Conservation (phyloP, 2,329 filamentous ascomycete genomes). For the Sarocladiaceae sp. region DNA sequence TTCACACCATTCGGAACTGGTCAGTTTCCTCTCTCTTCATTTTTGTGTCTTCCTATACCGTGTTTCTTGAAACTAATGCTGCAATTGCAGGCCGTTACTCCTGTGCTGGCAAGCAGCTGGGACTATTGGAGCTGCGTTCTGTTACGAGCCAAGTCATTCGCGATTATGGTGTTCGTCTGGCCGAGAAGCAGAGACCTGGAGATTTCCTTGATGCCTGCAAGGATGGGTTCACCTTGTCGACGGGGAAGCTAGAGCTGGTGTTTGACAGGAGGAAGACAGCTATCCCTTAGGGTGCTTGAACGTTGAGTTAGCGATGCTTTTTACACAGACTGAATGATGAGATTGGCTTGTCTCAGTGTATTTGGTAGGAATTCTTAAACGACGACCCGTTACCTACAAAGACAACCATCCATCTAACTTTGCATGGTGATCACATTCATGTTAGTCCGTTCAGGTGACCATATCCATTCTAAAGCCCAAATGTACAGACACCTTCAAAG, state of each 20-base stretch:
- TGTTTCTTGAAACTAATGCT: not conserved
- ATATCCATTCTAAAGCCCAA: too few relatives aligned
- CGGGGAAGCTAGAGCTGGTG: not conserved
- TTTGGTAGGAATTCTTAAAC: too few relatives aligned
- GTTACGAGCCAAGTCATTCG: constrained; percentile 5
- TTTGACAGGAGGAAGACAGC: not conserved
- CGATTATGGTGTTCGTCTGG: constrained; percentile 1
- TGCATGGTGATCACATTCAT: too few relatives aligned
- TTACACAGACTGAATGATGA: too few relatives aligned
- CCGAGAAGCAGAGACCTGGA: not conserved
- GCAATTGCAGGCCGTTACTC: constrained; percentile 17
- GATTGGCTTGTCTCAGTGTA: not conserved
- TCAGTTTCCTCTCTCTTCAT: not conserved
- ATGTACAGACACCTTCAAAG: not conserved
- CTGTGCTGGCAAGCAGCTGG: constrained; percentile 32
- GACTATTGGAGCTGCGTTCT: constrained; percentile 25
- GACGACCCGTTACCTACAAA: too few relatives aligned
- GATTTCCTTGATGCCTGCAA: not conserved
- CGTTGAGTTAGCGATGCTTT: too few relatives aligned
- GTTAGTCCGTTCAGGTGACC: too few relatives aligned
- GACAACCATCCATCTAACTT: too few relatives aligned
- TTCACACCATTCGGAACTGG: constrained; percentile 26
- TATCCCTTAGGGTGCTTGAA: too few relatives aligned
- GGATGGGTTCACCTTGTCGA: constrained; percentile 1
- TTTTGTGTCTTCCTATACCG: not conserved